These are phyloP conservation scores for Betula pendula DNA, from an alignment of 306 rosid genomes.

Conservation along the genomic window DNA sequence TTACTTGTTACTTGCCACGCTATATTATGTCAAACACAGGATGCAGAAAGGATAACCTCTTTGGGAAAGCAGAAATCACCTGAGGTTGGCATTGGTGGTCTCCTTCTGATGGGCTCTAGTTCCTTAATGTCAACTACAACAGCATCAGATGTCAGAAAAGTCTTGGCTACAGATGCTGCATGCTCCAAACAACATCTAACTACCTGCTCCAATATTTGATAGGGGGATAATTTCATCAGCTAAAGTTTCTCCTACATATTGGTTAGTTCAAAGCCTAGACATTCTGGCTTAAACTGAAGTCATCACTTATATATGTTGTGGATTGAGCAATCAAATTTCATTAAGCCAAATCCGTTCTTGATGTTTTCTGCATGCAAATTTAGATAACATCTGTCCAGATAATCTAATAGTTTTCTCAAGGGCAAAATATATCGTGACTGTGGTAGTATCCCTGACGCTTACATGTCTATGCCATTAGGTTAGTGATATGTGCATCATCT, in stretches of 20 bases:
- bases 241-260: conserved; percentile 1
- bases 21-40: neutral
- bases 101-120: conserved; percentile 33
- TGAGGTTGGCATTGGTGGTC: conserved; percentile 44
- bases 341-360: neutral
- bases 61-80: conserved; percentile 31
- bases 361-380: neutral
- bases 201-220: conserved; percentile 50
- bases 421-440: neutral
- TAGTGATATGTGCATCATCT: neutral
- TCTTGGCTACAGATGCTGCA: conserved; percentile 86
- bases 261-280: conserved; percentile 4
- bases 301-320: neutral
- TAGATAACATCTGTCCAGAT: neutral
- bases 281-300: conserved; percentile 12
- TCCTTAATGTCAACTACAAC: conserved; percentile 71
- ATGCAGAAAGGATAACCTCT: neutral
- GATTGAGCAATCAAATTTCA: neutral
- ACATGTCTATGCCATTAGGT: neutral
- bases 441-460: neutral
- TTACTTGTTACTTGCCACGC: conserved; percentile 7
- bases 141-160: conserved; percentile 76
- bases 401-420: neutral
- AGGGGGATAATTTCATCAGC: neutral
- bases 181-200: conserved; percentile 92